phyloP scores from a whole-genome alignment of 1,284 basidiomycete species.

The Ceratobasidium papillatum region DNA sequence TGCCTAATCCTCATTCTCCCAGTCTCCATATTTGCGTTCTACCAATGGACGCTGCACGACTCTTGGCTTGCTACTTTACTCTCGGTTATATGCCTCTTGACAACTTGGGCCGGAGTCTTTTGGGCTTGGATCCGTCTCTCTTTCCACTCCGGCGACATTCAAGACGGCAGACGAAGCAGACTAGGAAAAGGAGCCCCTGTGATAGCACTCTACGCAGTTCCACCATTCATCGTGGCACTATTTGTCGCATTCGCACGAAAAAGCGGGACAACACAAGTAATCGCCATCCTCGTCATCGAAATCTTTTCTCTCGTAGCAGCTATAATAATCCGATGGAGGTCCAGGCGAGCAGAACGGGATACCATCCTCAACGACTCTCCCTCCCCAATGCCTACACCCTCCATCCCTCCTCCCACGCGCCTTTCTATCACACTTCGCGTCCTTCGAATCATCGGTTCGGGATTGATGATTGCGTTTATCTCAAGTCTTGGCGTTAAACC shows the following conservation, averaged over 20 bases:
- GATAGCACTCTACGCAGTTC: slow-evolving; percentile 46
- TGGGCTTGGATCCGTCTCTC: slow-evolving; percentile 60
- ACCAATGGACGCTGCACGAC: slow-evolving; percentile 88
- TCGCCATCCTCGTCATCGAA: slow-evolving; percentile 76
- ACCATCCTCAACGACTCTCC: slow-evolving; percentile 38
- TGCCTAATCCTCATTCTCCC: slow-evolving; percentile 72
- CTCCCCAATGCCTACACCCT: slow-evolving; percentile 34
- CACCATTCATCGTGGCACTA: slow-evolving; percentile 70
- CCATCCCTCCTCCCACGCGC: slow-evolving; percentile 21
- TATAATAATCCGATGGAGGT: slow-evolving; percentile 64
- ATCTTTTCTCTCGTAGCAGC: slow-evolving; percentile 64
- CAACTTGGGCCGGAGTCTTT: slow-evolving; percentile 50
- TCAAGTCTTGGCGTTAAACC: slow-evolving; percentile 65
- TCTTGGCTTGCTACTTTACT: slow-evolving; percentile 80
- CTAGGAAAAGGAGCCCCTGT: slow-evolving; percentile 59
- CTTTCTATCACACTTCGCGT: slow-evolving; percentile 69
- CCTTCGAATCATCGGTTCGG: slow-evolving; percentile 69
- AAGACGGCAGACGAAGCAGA: slow-evolving; percentile 54
- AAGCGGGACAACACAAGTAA: slow-evolving; percentile 75
- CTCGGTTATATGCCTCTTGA: slow-evolving; percentile 58
- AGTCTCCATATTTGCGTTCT: slow-evolving; percentile 78
- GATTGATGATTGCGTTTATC: slow-evolving; percentile 73
- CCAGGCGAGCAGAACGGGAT: slow-evolving; percentile 48
- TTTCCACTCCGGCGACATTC: slow-evolving; percentile 56
- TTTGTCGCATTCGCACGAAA: slow-evolving; percentile 76